Evolutionary conservation across 306 rosid genomes (phyloP).

Genomic region (Rosa multiflora): DNA sequence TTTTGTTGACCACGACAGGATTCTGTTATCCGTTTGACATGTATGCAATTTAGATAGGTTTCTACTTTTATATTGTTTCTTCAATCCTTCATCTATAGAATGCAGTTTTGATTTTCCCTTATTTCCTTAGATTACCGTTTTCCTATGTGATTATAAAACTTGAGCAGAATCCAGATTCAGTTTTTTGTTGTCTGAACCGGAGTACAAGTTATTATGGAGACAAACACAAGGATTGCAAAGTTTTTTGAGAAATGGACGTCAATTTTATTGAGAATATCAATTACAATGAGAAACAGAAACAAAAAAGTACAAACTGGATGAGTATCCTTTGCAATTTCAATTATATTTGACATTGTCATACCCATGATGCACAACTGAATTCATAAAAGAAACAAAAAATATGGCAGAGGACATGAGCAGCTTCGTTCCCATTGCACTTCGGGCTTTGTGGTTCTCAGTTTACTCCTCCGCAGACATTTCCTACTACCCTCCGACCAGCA

Average conservation of each 20-base stretch:
- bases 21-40: too few relatives aligned
- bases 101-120: background rate
- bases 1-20: background rate
- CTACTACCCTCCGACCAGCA: constrained; percentile 75
- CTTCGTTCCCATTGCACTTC: background rate
- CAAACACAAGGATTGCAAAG: background rate
- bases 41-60: too few relatives aligned
- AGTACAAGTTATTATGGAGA: background rate
- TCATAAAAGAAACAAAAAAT: background rate
- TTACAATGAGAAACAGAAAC: too few relatives aligned
- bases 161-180: background rate
- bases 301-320: too few relatives aligned
- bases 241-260: background rate
- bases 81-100: background rate
- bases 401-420: background rate
- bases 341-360: background rate
- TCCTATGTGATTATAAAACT: background rate
- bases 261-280: background rate
- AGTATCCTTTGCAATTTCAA: background rate
- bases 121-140: too few relatives aligned
- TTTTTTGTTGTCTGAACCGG: background rate
- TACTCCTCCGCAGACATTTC: constrained; percentile 62
- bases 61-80: background rate
- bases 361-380: background rate
- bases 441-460: background rate